Evolutionary conservation across 169 alveolate genomes (phyloP).

Genomic region (Sarcocystis neurona): DNA sequence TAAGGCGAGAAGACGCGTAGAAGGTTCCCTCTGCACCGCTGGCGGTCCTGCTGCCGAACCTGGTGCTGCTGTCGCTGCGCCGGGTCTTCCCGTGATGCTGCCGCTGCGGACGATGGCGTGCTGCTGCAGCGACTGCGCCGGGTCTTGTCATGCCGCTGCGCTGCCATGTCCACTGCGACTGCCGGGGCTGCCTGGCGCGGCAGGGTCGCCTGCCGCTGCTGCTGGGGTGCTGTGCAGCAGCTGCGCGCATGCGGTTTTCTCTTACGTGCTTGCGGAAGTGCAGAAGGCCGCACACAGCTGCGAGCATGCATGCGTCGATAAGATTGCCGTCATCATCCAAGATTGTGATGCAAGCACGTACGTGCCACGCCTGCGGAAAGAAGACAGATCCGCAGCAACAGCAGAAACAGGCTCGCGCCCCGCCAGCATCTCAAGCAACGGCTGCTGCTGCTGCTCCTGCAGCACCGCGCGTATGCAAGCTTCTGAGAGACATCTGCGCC

Average conservation of each 20-base stretch:
- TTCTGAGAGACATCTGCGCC: not conserved
- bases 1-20: no score
- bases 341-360: slow-evolving; percentile 61
- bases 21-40: no score
- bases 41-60: no score
- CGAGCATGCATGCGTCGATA: slow-evolving; percentile 57
- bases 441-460: no score
- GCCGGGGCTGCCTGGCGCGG: not conserved
- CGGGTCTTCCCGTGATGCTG: no score
- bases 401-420: no score
- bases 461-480: not conserved
- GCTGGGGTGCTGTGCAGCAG: not conserved
- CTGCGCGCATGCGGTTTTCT: no score
- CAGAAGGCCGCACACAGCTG: slow-evolving; percentile 65
- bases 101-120: not conserved
- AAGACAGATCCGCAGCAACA: not conserved
- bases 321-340: slow-evolving; percentile 73
- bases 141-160: not conserved
- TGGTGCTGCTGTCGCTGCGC: no score
- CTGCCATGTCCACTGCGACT: not conserved
- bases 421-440: no score
- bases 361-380: slow-evolving; percentile 68
- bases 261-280: slow-evolving; percentile 65
- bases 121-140: not conserved
- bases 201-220: not conserved